Evolutionary conservation across 2,329 filamentous ascomycete genomes (phyloP).

Genomic region (Colletotrichum sp.): DNA sequence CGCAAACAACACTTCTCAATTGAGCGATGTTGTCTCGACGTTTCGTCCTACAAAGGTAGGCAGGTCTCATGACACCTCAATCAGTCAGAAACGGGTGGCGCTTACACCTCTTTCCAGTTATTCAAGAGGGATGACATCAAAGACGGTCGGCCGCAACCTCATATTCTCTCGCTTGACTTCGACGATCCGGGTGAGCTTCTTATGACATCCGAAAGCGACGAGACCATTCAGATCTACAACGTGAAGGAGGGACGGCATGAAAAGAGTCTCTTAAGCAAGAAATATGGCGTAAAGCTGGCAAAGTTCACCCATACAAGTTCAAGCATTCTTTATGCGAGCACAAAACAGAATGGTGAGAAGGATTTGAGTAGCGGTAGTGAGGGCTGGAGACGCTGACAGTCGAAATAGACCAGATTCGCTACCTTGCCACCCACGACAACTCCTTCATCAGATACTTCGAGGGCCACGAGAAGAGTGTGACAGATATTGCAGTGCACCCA

Average conservation of each 20-base stretch:
- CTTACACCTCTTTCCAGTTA: constrained; percentile 43
- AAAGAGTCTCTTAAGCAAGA: constrained; percentile 91
- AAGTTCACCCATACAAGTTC: constrained; percentile 92
- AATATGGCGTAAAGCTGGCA: constrained; percentile 94
- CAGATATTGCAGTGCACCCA: constrained; percentile 82
- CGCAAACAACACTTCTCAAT: constrained; percentile 61
- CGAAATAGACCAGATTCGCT: constrained; percentile 61
- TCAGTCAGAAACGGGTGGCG: constrained; percentile 14
- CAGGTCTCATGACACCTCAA: neutral
- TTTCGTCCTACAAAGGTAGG: constrained; percentile 82
- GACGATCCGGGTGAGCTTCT: constrained; percentile 93
- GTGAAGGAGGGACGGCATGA: constrained; percentile 88
- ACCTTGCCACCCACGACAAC: constrained; percentile 92
- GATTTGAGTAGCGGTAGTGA: constrained; percentile 17
- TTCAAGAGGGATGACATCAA: constrained; percentile 64
- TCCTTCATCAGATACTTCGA: constrained; percentile 96
- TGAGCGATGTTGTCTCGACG: constrained; percentile 77
- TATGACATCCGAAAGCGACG: constrained; percentile 90
- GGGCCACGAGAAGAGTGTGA: constrained; percentile 86
- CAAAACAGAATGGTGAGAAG: constrained; percentile 80
- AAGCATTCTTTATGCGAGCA: constrained; percentile 94
- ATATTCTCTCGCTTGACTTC: constrained; percentile 91
- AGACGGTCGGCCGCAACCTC: constrained; percentile 57
- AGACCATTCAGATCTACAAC: constrained; percentile 95
- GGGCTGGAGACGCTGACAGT: neutral